Conservation (phyloP, 2,329 filamentous ascomycete species). For the Blastomyces silverae region DNA sequence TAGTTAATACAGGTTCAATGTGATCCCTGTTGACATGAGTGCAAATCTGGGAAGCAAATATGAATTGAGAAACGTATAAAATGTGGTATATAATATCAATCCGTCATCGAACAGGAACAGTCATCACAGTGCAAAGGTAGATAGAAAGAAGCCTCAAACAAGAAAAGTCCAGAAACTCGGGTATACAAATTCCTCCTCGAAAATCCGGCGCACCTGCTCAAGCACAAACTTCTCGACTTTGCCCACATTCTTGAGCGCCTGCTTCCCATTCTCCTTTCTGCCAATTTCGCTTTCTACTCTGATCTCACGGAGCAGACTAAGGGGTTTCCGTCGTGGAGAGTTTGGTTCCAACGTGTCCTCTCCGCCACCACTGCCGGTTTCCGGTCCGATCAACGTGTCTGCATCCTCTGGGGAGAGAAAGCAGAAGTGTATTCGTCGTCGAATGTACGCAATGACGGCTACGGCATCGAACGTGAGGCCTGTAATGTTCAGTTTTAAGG, state of each 20-base stretch:
- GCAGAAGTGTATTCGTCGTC: slow-evolving; percentile 83
- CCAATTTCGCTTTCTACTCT: slow-evolving; percentile 97
- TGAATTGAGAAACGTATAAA: background rate
- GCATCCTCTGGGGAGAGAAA: slow-evolving; percentile 92
- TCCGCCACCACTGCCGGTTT: slow-evolving; percentile 21
- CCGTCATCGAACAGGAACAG: too few species aligned
- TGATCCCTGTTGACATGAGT: background rate
- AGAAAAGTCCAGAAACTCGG: slow-evolving; percentile 98
- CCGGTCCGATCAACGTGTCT: slow-evolving; percentile 57
- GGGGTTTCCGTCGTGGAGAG: slow-evolving; percentile 46
- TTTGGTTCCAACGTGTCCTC: slow-evolving; percentile 25
- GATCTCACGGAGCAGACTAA: slow-evolving; percentile 82
- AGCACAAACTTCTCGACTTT: slow-evolving; percentile 98
- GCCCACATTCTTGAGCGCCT: slow-evolving; percentile 94
- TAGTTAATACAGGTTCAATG: background rate
- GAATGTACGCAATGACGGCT: slow-evolving; percentile 83
- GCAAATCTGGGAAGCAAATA: background rate
- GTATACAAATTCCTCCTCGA: slow-evolving; percentile 98
- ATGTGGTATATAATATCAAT: background rate
- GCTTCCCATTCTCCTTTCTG: slow-evolving; percentile 80
- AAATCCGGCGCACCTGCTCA: slow-evolving; percentile 92
- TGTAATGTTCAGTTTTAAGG: slow-evolving; percentile 89
- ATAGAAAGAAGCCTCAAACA: slow-evolving; percentile 50
- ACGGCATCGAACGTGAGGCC: slow-evolving; percentile 93
- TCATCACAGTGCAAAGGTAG: background rate